Conservation (phyloP, 768 basidiomycete genomes). For the Russula virescens region DNA sequence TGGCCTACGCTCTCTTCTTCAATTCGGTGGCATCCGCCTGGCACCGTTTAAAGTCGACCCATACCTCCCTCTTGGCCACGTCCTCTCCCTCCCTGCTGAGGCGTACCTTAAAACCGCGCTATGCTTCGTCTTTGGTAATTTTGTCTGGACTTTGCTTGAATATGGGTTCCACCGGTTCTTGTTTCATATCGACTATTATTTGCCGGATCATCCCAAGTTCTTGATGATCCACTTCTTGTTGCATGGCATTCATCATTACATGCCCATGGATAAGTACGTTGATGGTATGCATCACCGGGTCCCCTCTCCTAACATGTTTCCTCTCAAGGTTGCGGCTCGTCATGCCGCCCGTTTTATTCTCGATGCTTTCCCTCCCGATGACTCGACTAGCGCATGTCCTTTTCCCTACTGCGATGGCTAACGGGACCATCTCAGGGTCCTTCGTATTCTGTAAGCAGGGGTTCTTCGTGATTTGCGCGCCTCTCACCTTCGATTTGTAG, state of each 20-base stretch:
- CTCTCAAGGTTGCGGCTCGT: constrained; percentile 73
- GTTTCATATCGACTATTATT: constrained; percentile 85
- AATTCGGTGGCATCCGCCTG: constrained; percentile 60
- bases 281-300: background rate
- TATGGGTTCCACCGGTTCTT: constrained; percentile 93
- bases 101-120: constrained; percentile 49
- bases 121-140: constrained; percentile 79
- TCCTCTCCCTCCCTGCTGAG: constrained; percentile 43
- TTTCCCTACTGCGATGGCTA: constrained; percentile 81
- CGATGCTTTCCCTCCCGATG: constrained; percentile 73
- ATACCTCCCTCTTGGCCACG: constrained; percentile 44
- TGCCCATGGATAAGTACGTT: constrained; percentile 88
- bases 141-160: constrained; percentile 93
- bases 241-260: constrained; percentile 96
- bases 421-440: constrained; percentile 83
- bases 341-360: constrained; percentile 91
- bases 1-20: constrained; percentile 72
- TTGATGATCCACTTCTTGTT: constrained; percentile 85
- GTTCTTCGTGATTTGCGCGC: background rate
- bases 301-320: constrained; percentile 6
- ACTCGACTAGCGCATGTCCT: constrained; percentile 75
- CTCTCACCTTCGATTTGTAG: constrained; percentile 34
- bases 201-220: constrained; percentile 79
- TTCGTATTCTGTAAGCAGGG: constrained; percentile 61
- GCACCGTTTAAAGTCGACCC: constrained; percentile 58